A percentile compares a stretch with the other conserved stretches of the same genome.
These are phyloP conservation scores for Gracilariopsis chorda DNA, from an alignment of 23 red algal genomes.

Conservation along the genomic window DNA sequence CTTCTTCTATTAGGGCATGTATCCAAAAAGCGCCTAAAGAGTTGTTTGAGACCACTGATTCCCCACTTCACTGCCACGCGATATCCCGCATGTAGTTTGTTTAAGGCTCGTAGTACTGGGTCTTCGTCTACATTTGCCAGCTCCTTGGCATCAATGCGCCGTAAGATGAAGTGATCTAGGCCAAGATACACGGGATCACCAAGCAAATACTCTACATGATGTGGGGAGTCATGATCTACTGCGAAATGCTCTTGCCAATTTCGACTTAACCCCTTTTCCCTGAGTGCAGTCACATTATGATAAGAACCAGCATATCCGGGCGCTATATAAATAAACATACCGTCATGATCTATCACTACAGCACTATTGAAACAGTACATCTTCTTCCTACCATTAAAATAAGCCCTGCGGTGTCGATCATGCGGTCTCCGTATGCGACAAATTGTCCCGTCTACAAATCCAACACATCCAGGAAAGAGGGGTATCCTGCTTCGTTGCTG, in stretches of 20 bases:
- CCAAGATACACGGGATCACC: not conserved
- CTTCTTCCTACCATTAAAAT: not conserved
- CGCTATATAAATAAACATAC: not conserved
- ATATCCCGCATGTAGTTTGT: not conserved
- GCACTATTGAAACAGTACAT: slow-evolving; percentile 15
- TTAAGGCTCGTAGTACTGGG: not conserved
- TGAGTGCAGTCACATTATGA: not conserved
- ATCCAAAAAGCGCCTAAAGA: not conserved
- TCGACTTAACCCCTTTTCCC: not conserved
- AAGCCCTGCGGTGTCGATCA: not conserved
- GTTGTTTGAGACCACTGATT: not conserved
- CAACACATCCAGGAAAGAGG: not conserved
- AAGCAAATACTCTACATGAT: not conserved
- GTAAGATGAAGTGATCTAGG: not conserved
- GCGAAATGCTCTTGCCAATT: not conserved
- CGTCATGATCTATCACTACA: not conserved
- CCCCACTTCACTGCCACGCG: not conserved
- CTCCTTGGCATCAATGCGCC: not conserved
- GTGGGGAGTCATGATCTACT: not conserved
- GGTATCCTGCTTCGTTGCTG: no score
- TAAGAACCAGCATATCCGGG: not conserved
- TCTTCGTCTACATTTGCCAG: not conserved
- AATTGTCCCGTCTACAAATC: not conserved
- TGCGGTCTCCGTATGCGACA: not conserved
- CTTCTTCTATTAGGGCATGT: not conserved